Base-by-base conservation (phyloP, 257 asterid genomes). In the Jacaranda mimosifolia region DNA sequence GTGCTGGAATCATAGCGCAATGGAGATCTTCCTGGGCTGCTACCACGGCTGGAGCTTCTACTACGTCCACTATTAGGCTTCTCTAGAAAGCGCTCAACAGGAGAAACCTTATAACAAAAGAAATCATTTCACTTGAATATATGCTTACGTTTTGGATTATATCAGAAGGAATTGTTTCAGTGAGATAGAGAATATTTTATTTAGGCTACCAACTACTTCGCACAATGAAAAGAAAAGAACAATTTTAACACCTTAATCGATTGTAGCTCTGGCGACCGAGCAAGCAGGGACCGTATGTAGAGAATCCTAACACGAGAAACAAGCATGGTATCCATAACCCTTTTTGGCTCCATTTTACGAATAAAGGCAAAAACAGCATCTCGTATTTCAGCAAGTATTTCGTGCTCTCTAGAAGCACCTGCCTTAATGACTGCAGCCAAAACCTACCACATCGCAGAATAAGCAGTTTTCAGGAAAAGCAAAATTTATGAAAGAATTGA, bases 351-450 rank as follows among this genome's bases (percentile, higher is more conserved):
- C 97, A 96, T 89, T 89, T 93, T 96, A 76, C 94, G 97, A 79
- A 96, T 91, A 83, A 93, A 96, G 68, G 94, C 87, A 84, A 96
- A 96, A 65, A 93, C 99, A 63, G 98, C 90, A 89, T 96, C 98
- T 81, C 99, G 87, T 69, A 96, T 96, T 87, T 96, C 99, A 79
- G 99, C 99, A 76, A 96, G 98, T 82, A 96, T 96, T 83, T 96
- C 99, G 77, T 93, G 99, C 88, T 96, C 99, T 83, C 99, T 89
- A 36, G 99, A 91, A 82, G 99, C 99, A 79, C 99, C 99, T 62
- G 99, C 99, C 86, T 96, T 96, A 69, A 96, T 93, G 63, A 96
- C 99, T 62, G 99, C 98, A 79, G 99, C 99, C 85, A 96, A 83
- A 84, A 96, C 99, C 99, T 96, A 86, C 76, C 80, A 78, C 58